phyloP scores from a whole-genome alignment of 2,329 filamentous ascomycete genomes.

The Pleomassaria siparia region DNA sequence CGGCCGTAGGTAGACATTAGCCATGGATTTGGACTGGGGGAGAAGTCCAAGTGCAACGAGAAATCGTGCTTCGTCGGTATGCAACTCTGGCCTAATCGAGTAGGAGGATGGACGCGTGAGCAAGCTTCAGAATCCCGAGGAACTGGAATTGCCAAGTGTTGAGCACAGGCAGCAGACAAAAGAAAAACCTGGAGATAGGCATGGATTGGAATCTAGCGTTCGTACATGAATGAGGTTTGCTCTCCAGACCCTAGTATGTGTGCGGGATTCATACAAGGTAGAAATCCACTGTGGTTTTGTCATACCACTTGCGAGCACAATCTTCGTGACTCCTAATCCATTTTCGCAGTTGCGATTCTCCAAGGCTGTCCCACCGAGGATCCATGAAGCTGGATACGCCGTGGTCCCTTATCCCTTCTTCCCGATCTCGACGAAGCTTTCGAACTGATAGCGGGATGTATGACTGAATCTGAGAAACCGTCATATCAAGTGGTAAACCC shows the following conservation, averaged over 20 bases:
- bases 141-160: too few species aligned
- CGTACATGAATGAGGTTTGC: background rate
- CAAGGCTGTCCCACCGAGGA: constrained; percentile 30
- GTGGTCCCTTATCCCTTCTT: background rate
- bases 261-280: constrained; percentile 6
- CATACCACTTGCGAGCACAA: constrained; percentile 42
- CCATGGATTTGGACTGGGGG: background rate
- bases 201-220: background rate
- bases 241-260: background rate
- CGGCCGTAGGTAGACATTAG: background rate
- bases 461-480: constrained; percentile 15
- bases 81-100: background rate
- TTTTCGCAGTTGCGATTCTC: constrained; percentile 44
- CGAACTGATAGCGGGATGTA: constrained; percentile 15
- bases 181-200: background rate
- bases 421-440: constrained; percentile 11
- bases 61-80: background rate
- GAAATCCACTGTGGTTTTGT: constrained; percentile 13
- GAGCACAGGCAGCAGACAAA: background rate
- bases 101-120: background rate
- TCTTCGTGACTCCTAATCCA: constrained; percentile 37
- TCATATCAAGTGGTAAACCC: constrained; percentile 32
- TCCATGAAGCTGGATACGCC: constrained; percentile 15
- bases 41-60: background rate
- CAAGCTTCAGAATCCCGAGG: too few species aligned